phyloP scores from a whole-genome alignment of 2,329 filamentous ascomycete genomes.

The Dactylellina sp. region DNA sequence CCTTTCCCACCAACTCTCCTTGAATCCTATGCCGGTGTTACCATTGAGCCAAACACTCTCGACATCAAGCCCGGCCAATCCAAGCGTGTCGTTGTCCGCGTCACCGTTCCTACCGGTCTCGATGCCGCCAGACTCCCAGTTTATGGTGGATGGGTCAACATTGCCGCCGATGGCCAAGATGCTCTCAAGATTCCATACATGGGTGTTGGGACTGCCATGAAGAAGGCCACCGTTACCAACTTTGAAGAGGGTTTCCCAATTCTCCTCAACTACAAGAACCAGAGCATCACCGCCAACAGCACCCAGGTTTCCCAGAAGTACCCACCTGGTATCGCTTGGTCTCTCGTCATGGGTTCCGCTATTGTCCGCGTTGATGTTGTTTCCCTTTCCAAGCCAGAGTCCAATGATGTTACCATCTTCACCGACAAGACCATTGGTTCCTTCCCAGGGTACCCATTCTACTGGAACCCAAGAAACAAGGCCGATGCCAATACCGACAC shows the following conservation, averaged over 20 bases:
- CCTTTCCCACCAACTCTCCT: conserved; percentile 58
- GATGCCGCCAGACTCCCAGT: conserved; percentile 64
- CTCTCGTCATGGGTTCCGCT: conserved; percentile 42
- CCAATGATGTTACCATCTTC: conserved; percentile 49
- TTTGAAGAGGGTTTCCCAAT: conserved; percentile 42
- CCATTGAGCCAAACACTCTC: conserved; percentile 60
- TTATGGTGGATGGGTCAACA: conserved; percentile 66
- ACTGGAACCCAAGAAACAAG: conserved; percentile 50
- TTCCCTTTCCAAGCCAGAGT: conserved; percentile 32
- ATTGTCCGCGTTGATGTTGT: conserved; percentile 48
- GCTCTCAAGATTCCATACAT: conserved; percentile 65
- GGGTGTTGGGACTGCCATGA: conserved; percentile 46
- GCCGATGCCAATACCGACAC: conserved; percentile 15
- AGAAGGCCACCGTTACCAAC: conserved; percentile 52
- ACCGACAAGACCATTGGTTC: conserved; percentile 46
- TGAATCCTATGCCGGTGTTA: conserved; percentile 57
- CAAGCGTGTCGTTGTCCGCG: conserved; percentile 64
- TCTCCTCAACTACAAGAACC: conserved; percentile 42
- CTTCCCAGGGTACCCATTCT: conserved; percentile 44
- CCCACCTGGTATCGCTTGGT: conserved; percentile 41
- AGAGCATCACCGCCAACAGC: conserved; percentile 24
- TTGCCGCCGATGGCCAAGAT: conserved; percentile 65
- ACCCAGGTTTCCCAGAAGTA: conserved; percentile 19
- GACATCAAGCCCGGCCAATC: conserved; percentile 60
- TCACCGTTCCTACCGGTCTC: conserved; percentile 63